Evolutionary conservation across 768 basidiomycete species (phyloP), one percentile per base, ranked within the genome.

Genomic region (Mycena latifolia): DNA sequence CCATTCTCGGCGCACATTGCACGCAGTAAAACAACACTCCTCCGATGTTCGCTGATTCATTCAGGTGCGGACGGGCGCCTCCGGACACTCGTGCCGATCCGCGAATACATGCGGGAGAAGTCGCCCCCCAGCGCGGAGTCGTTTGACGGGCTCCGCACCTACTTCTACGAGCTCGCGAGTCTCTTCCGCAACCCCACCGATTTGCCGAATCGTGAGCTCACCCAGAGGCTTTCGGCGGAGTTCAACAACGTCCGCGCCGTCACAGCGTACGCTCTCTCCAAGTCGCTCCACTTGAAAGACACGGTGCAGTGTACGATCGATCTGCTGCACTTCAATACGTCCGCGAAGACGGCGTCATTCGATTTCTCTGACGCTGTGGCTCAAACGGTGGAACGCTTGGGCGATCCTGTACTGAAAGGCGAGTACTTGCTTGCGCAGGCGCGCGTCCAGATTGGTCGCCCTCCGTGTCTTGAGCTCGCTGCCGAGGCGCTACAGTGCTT

Each of bases 121-220:
- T 33, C 37, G 14, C 63, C 63, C 2, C 55, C 63, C 3, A 22
- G 12, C 7, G 14, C 47, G 20, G 27, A 50, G 10, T n/a, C 33
- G 11, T 63, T 63, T 35, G 46, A 63, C 25, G 35, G 35, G 4
- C 54, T 63, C 12, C 24, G 53, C 14, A 3, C 20, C 8, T 63
- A 63, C 46, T 55, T 55, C 12, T 63, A 63, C 47, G 46, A 39
- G 0, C 45, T 63, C 27, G 54, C 61, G 27, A 55, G 61, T 11
- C 61, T 63, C 35, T 63, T 63, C 54, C 53, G 54, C 37, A 46
- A 55, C n/a, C 47, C 46, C 27, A 63, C 45, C 9, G 61, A 63
- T 29, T 46, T 63, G 33, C 61, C 61, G 25, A 55, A 63, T 20
- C 61, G 53, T 7, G 61, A 63, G 25, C 61, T 63, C n/a, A 27